Percentiles rank a stretch among this genome's conserved stretches.
Evolutionary conservation across 495 filamentous ascomycete genomes (phyloP).

Genomic region (Penicillium angulare): DNA sequence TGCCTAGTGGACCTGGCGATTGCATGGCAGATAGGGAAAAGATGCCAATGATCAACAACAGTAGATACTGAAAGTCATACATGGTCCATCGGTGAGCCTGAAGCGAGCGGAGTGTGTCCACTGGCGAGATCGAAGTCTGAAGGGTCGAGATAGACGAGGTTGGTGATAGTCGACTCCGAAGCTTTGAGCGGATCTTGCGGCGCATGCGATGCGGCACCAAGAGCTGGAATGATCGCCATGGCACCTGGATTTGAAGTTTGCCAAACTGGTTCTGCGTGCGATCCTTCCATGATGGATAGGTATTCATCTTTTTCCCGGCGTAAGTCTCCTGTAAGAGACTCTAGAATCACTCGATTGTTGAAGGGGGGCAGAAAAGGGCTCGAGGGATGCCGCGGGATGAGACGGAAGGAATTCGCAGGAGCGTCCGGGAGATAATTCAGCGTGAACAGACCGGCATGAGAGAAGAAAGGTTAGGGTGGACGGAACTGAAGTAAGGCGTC

Average conservation of each 20-base stretch:
- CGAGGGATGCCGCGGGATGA: constrained; percentile 23
- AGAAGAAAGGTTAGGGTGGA: constrained; percentile 20
- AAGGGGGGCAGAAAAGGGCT: constrained; percentile 12
- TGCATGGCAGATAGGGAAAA: constrained; percentile 82
- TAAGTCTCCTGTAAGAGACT: constrained; percentile 25
- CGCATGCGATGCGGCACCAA: constrained; percentile 69
- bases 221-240: constrained; percentile 51
- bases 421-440: constrained; percentile 25
- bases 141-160: constrained; percentile 71
- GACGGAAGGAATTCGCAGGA: constrained; percentile 21
- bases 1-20: constrained; percentile 66
- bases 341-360: constrained; percentile 21
- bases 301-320: constrained; percentile 39
- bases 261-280: constrained; percentile 47
- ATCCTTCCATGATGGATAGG: constrained; percentile 52
- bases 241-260: constrained; percentile 48
- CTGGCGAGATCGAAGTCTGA: constrained; percentile 75
- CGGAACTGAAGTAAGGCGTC: constrained; percentile 23
- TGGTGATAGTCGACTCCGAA: constrained; percentile 69
- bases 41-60: constrained; percentile 68
- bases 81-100: constrained; percentile 76
- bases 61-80: constrained; percentile 83
- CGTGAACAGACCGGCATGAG: constrained; percentile 30
- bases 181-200: constrained; percentile 67
- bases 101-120: constrained; percentile 69